Conservation (phyloP, 257 asterid genomes). For the Solanum medicagineum region DNA sequence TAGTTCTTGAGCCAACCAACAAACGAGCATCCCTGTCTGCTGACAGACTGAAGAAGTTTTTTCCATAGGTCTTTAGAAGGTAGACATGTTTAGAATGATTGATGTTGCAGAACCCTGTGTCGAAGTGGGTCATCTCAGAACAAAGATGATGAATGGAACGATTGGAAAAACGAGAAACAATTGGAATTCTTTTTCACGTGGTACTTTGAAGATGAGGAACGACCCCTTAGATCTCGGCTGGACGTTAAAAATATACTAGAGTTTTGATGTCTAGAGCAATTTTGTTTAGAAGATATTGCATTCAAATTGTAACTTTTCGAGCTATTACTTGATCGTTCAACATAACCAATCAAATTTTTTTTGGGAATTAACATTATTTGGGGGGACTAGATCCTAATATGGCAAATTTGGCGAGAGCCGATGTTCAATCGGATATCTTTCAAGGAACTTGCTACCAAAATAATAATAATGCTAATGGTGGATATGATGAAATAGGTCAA, state of each 20-base stretch:
- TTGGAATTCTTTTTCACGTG: background rate
- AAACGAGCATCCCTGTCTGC: conserved; percentile 77
- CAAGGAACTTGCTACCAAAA: background rate
- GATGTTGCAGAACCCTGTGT: background rate
- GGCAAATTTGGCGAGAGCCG: background rate
- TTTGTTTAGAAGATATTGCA: background rate
- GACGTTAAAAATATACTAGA: background rate
- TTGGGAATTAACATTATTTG: background rate
- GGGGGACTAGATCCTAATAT: background rate
- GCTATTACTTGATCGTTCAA: background rate
- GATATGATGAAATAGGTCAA: background rate
- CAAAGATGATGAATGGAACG: background rate
- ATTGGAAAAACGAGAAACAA: background rate
- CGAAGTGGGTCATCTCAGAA: background rate
- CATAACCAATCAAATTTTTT: background rate
- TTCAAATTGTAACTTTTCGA: background rate
- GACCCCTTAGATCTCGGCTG: background rate
- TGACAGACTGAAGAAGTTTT: conserved; percentile 48
- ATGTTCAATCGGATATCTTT: background rate
- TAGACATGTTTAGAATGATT: background rate
- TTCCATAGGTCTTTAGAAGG: conserved; percentile 22
- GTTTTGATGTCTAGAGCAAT: background rate
- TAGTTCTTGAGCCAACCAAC: conserved; percentile 91
- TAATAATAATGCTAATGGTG: background rate
- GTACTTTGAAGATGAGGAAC: background rate